phyloP scores from a whole-genome alignment of 192 early-diverging fungal genomes.

The Radiomyces spectabilis region DNA sequence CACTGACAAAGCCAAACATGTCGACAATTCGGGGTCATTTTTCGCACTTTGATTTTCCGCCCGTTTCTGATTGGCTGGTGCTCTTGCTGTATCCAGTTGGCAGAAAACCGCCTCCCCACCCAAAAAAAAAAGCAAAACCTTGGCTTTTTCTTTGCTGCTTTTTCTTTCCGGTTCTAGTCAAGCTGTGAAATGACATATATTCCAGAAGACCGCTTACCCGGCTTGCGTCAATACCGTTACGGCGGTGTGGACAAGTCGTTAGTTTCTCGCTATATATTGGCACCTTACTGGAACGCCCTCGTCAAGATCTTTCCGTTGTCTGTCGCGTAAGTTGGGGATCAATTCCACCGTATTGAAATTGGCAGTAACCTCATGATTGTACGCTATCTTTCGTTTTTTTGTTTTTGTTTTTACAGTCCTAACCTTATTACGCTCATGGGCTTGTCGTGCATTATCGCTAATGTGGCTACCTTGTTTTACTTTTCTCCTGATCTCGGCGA shows the following conservation, averaged over 20 bases:
- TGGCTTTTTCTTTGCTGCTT: constrained; percentile 5
- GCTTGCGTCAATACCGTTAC: constrained; percentile 76
- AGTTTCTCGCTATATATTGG: constrained; percentile 72
- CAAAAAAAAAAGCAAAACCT: too few species aligned
- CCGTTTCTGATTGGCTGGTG: too few species aligned
- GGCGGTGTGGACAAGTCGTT: constrained; percentile 76
- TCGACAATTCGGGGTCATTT: too few species aligned
- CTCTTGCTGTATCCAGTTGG: too few species aligned
- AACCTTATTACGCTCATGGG: constrained; percentile 90
- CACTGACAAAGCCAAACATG: too few species aligned
- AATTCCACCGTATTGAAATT: too few species aligned
- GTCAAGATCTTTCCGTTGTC: constrained; percentile 84
- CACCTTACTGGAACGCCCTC: constrained; percentile 87
- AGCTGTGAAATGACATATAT: constrained; percentile 53
- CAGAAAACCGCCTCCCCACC: too few species aligned
- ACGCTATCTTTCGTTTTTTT: neutral
- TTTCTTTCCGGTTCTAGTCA: too few species aligned
- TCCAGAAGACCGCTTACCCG: constrained; percentile 56
- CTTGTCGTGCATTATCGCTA: constrained; percentile 68
- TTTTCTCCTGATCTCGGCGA: constrained; percentile 65
- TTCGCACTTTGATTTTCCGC: too few species aligned
- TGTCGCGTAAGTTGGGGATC: constrained; percentile 91
- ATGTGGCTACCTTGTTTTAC: constrained; percentile 63
- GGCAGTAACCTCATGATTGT: neutral
- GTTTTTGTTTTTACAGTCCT: constrained; percentile 37